Conservation (phyloP, 1,139 yeast genomes). For the Candida tropicalis region DNA sequence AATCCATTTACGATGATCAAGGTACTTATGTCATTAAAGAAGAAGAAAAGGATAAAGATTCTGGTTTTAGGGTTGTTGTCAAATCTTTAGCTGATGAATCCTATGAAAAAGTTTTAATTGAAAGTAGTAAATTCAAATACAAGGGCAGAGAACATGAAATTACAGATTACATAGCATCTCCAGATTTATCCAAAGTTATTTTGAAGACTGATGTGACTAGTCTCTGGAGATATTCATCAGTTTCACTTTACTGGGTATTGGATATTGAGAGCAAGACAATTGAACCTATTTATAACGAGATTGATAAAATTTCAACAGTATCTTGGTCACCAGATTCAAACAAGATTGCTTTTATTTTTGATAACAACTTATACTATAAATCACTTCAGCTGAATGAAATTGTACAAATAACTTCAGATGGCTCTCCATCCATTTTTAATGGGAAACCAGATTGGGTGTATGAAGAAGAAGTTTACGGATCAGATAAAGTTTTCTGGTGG, state of each 20-base stretch:
- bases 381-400: constrained; percentile 20
- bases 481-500: constrained; percentile 61
- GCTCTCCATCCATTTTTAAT: constrained; percentile 67
- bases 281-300: constrained; percentile 27
- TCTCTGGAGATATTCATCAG: constrained; percentile 78
- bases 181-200: constrained; percentile 59
- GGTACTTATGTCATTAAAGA: constrained; percentile 57
- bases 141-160: constrained; percentile 47
- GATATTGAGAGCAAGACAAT: constrained; percentile 29
- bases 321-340: constrained; percentile 77
- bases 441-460: constrained; percentile 97
- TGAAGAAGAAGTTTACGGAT: constrained; percentile 77
- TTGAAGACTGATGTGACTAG: constrained; percentile 54
- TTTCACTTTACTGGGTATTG: constrained; percentile 63
- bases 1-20: constrained; percentile 43
- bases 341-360: constrained; percentile 64
- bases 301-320: constrained; percentile 51
- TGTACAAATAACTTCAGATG: constrained; percentile 65
- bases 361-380: constrained; percentile 59
- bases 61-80: constrained; percentile 36
- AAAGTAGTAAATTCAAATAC: constrained; percentile 48
- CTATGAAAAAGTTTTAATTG: constrained; percentile 49
- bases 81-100: constrained; percentile 53
- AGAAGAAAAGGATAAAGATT: constrained; percentile 25
- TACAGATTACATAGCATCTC: constrained; percentile 60